Percentiles rank a stretch among this genome's conserved stretches.
phyloP scores from a whole-genome alignment of 345 rosid species.

The Turnera subulata region DNA sequence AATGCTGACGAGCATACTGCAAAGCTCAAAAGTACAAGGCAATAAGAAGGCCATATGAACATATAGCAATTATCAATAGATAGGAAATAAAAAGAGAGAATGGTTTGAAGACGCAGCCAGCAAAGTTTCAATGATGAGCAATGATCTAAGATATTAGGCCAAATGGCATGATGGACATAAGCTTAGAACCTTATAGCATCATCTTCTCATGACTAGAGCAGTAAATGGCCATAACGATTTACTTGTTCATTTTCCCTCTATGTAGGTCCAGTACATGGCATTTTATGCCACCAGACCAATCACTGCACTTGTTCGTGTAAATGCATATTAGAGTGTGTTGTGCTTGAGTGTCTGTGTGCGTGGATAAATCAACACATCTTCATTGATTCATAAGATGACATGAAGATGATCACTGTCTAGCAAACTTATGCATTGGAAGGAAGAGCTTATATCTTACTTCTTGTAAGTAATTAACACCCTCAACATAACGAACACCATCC shows the following conservation, averaged over 20 bases:
- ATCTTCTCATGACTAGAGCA: neutral
- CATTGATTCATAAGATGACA: no score
- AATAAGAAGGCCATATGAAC: slow-evolving; percentile 1
- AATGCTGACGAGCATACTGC: slow-evolving; percentile 90
- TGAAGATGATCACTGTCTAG: neutral
- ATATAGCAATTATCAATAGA: neutral
- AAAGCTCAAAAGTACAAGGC: slow-evolving; percentile 15
- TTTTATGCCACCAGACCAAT: no score
- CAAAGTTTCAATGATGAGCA: neutral
- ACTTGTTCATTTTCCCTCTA: neutral
- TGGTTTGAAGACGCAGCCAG: neutral
- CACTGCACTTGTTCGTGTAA: neutral
- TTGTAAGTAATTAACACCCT: slow-evolving; percentile 79
- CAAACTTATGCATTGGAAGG: neutral
- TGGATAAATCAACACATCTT: no score
- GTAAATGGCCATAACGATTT: neutral
- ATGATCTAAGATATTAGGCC: neutral
- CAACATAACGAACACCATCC: slow-evolving; percentile 66
- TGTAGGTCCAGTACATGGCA: no score
- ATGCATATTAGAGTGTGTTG: neutral
- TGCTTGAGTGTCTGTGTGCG: no score
- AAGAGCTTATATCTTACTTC: slow-evolving; percentile 48
- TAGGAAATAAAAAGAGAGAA: neutral
- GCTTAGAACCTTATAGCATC: neutral
- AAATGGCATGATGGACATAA: neutral